Conservation (phyloP, 2,329 filamentous ascomycete genomes). For the Beauveria sp. region DNA sequence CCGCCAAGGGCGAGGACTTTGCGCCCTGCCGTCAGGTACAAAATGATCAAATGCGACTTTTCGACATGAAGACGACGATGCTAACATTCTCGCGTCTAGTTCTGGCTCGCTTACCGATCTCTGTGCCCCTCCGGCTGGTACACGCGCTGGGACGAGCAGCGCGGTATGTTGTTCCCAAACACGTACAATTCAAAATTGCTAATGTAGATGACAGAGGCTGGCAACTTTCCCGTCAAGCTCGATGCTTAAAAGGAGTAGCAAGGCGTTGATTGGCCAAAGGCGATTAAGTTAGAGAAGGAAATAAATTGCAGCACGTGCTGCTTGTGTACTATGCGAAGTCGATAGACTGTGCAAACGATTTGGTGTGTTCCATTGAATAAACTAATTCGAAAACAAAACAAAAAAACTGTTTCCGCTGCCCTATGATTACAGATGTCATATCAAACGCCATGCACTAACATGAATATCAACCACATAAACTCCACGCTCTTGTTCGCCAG, state of each 20-base stretch:
- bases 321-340: conserved; percentile 31
- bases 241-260: conserved; percentile 40
- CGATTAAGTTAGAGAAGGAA: conserved; percentile 19
- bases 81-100: conserved; percentile 46
- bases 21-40: conserved; percentile 90
- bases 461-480: not conserved
- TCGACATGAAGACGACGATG: not conserved
- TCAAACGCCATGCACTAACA: not conserved
- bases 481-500: not conserved
- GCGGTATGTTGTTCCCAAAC: conserved; percentile 54
- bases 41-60: not conserved
- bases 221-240: conserved; percentile 60
- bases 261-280: conserved; percentile 14
- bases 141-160: conserved; percentile 93
- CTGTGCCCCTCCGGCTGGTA: conserved; percentile 95
- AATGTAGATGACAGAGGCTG: conserved; percentile 45
- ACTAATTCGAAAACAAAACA: not conserved
- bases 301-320: conserved; percentile 24
- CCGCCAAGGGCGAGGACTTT: conserved; percentile 98
- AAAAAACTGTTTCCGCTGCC: conserved; percentile 4
- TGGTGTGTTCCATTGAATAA: conserved; percentile 11
- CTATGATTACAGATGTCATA: not conserved
- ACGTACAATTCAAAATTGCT: conserved; percentile 19
- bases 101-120: conserved; percentile 93
- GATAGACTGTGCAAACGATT: conserved; percentile 20